Percentiles rank a stretch among this genome's conserved stretches.
These are phyloP conservation scores for Leishmania guyanensis DNA, from an alignment of 208 protist genomes.

Conservation along the genomic window DNA sequence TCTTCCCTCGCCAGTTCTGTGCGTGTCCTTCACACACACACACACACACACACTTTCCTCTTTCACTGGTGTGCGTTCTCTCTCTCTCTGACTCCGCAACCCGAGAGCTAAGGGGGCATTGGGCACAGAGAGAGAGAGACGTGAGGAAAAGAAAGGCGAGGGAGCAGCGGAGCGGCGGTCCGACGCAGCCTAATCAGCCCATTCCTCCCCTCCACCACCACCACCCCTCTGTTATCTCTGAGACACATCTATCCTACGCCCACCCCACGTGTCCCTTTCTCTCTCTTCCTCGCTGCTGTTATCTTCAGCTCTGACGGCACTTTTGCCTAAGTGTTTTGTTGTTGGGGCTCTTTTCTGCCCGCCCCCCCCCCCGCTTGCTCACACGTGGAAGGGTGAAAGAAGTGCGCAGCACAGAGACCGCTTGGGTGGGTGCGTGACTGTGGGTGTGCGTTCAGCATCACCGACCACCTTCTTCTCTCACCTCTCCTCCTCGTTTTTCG, in stretches of 20 bases:
- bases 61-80: not conserved
- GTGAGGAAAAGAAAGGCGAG: too few relatives aligned
- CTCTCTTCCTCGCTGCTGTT: slow-evolving; percentile 7
- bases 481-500: too few relatives aligned
- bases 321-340: not conserved
- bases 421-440: not conserved
- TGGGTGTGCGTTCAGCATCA: not conserved
- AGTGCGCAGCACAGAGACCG: not conserved
- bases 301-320: not conserved
- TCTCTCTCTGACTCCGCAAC: not conserved
- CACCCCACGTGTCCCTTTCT: too few relatives aligned
- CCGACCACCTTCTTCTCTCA: too few relatives aligned
- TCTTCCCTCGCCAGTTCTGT: not conserved
- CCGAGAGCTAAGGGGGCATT: too few relatives aligned
- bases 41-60: not conserved
- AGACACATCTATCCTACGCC: too few relatives aligned
- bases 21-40: not conserved
- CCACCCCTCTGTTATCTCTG: too few relatives aligned
- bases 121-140: too few relatives aligned
- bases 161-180: too few relatives aligned
- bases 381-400: not conserved
- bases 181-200: too few relatives aligned
- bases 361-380: not conserved
- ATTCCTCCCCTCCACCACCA: too few relatives aligned
- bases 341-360: not conserved